Conservation (phyloP, 148 eudicot species). For the Rhododendron mucronatum region DNA sequence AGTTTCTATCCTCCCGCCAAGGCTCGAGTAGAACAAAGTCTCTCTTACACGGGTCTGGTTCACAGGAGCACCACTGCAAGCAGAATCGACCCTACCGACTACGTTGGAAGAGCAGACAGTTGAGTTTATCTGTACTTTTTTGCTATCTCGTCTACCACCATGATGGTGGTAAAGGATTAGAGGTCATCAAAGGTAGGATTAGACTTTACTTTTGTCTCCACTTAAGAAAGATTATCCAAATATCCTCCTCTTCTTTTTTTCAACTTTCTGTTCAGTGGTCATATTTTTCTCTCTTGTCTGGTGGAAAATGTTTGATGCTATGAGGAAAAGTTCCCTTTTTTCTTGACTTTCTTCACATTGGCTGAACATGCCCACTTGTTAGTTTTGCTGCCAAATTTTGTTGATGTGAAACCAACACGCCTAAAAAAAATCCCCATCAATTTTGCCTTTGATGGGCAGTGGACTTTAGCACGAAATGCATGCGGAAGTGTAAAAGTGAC, state of each 20-base stretch:
- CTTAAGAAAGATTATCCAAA: not conserved
- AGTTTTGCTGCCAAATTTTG: not conserved
- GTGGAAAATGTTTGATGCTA: not conserved
- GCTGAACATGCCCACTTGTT: not conserved
- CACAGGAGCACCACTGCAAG: not conserved
- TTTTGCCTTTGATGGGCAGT: not conserved
- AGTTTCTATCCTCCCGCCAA: not conserved
- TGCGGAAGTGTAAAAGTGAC: not conserved
- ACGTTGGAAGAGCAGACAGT: no score
- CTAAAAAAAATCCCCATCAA: not conserved
- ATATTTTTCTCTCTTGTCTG: not conserved
- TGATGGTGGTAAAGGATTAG: not conserved
- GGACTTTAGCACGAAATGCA: not conserved
- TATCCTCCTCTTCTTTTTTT: not conserved
- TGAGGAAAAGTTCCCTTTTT: not conserved
- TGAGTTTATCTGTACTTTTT: not conserved
- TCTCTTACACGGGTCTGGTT: not conserved
- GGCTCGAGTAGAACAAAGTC: not conserved
- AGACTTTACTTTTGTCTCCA: not conserved
- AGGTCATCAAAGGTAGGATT: not conserved
- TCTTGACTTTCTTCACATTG: not conserved
- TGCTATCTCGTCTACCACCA: not conserved
- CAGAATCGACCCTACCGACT: not conserved
- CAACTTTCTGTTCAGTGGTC: not conserved
- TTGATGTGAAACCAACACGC: not conserved